These are phyloP conservation scores for Panaeolus papilionaceus DNA, from an alignment of 768 basidiomycete genomes.

Conservation along the genomic window DNA sequence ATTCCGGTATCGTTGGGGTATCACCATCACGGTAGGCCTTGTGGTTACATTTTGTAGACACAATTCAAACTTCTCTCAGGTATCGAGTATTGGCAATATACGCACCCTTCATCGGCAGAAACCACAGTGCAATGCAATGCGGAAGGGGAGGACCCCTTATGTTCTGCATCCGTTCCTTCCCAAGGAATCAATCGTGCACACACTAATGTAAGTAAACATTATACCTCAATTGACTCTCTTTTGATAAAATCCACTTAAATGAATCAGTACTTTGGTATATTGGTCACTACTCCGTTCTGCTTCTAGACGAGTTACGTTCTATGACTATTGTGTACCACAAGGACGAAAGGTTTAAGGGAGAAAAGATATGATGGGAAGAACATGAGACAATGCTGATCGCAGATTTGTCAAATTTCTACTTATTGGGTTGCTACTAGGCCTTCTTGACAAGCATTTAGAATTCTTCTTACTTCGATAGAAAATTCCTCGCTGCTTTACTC, in stretches of 20 bases:
- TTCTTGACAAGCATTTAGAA: background rate
- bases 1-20: conserved; percentile 55
- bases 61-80: conserved; percentile 34
- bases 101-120: conserved; percentile 45
- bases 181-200: conserved; percentile 53
- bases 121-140: conserved; percentile 49
- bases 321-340: no score
- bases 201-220: conserved; percentile 41
- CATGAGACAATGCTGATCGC: no score
- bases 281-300: conserved; percentile 45
- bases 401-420: no score
- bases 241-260: background rate
- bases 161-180: conserved; percentile 54
- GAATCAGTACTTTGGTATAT: conserved; percentile 47
- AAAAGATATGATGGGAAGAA: no score
- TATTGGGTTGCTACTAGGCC: background rate
- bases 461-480: background rate
- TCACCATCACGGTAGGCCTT: conserved; percentile 53
- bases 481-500: no score
- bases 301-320: conserved; percentile 21
- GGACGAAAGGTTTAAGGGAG: no score
- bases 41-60: background rate
- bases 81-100: conserved; percentile 57
- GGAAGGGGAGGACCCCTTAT: conserved; percentile 54
- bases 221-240: background rate